phyloP scores from a whole-genome alignment of 202 grass and related monocot genomes.

The Hordeum pubiflorum region DNA sequence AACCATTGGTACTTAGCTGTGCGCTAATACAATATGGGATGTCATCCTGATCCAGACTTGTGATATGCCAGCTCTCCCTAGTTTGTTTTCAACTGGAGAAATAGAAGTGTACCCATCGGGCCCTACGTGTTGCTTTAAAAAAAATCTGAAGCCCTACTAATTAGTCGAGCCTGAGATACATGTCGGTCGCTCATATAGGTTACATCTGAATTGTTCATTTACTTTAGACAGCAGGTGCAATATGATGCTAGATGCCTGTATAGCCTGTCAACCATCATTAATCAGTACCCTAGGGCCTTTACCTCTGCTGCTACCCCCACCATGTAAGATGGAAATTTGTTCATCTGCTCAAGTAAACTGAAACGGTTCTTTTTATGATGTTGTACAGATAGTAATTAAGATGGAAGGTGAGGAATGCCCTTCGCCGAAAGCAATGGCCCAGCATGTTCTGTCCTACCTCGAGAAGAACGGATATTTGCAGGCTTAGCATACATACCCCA shows the following conservation, averaged over 20 bases:
- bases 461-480: slow-evolving; percentile 67
- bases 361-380: slow-evolving; percentile 12
- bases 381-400: slow-evolving; percentile 67
- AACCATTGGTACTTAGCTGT: background rate
- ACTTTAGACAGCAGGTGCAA: background rate
- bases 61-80: background rate
- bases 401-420: slow-evolving; percentile 57
- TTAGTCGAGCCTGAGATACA: background rate
- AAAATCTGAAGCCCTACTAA: background rate
- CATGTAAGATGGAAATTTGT: slow-evolving; percentile 4
- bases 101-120: background rate
- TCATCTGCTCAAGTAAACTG: background rate
- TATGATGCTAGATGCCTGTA: background rate
- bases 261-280: background rate
- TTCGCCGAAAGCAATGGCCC: slow-evolving; percentile 72
- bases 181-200: background rate
- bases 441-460: slow-evolving; percentile 64
- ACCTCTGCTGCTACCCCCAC: background rate
- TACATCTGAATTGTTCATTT: slow-evolving; percentile 9
- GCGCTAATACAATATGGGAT: background rate
- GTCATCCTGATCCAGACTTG: background rate
- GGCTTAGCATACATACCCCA: slow-evolving; percentile 25
- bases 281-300: background rate
- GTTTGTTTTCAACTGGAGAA: slow-evolving; percentile 2
- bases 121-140: background rate